These are phyloP conservation scores for Tephrocybe rancida DNA, from an alignment of 768 basidiomycete genomes.

Conservation along the genomic window DNA sequence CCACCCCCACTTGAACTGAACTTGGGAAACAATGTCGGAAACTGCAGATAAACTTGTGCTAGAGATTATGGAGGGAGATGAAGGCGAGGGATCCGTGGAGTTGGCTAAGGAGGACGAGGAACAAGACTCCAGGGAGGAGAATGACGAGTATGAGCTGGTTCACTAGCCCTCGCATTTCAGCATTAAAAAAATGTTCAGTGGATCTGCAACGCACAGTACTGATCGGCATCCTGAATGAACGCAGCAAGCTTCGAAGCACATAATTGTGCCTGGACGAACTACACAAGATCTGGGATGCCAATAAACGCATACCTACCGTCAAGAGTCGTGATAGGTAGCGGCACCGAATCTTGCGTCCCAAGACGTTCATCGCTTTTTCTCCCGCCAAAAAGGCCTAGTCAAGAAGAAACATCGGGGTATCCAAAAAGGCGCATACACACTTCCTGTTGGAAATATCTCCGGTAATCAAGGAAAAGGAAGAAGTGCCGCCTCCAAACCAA, in stretches of 20 bases:
- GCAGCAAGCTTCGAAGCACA: conserved; percentile 94
- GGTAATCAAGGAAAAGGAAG: conserved; percentile 12
- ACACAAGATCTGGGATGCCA: conserved; percentile 33
- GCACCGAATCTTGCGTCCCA: conserved; percentile 36
- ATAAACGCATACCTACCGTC: conserved; percentile 38
- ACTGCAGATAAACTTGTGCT: conserved; percentile 12
- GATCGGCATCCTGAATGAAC: conserved; percentile 92
- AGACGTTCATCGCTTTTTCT: conserved; percentile 40
- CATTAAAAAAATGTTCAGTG: conserved; percentile 1
- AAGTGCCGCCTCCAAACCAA: neutral
- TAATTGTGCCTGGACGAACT: conserved; percentile 60
- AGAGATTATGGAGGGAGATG: conserved; percentile 14
- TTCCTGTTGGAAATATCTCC: conserved; percentile 38
- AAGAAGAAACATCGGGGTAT: conserved; percentile 24
- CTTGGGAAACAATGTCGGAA: conserved; percentile 16
- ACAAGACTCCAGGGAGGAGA: conserved; percentile 21
- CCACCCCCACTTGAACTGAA: neutral
- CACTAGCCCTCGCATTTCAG: conserved; percentile 52
- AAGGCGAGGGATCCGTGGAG: conserved; percentile 1
- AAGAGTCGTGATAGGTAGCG: conserved; percentile 39
- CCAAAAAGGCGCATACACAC: conserved; percentile 38
- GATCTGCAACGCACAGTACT: conserved; percentile 73
- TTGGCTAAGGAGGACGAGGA: conserved; percentile 8
- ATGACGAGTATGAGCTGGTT: conserved; percentile 42
- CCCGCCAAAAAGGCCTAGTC: conserved; percentile 30